Percentiles rank a stretch among this genome's conserved stretches.
Evolutionary conservation across 2,329 filamentous ascomycete genomes (phyloP).

Genomic region (Ophiostoma populinum): DNA sequence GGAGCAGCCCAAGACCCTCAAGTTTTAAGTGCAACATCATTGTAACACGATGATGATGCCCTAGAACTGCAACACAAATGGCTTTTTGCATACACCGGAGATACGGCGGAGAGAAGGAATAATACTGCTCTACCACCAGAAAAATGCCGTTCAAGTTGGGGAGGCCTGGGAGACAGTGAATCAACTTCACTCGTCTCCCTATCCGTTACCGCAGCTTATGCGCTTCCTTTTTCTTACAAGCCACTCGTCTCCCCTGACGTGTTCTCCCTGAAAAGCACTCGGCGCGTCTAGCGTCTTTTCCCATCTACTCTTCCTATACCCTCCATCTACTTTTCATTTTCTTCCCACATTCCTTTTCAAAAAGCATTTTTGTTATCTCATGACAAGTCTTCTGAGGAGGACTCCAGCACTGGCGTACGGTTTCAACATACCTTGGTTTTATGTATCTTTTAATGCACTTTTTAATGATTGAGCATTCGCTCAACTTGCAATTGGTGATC

Average conservation of each 20-base stretch:
- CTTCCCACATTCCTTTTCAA: neutral
- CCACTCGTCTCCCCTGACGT: neutral
- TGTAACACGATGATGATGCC: neutral
- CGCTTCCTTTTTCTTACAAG: constrained; percentile 1
- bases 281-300: neutral
- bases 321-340: neutral
- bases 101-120: neutral
- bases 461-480: constrained; percentile 1
- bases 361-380: constrained; percentile 11
- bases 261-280: neutral
- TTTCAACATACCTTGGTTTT: constrained; percentile 14
- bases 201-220: too few relatives aligned
- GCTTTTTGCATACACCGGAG: neutral
- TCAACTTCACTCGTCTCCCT: too few relatives aligned
- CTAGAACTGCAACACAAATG: constrained; percentile 1
- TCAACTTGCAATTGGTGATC: too few relatives aligned
- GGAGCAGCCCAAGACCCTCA: constrained; percentile 95
- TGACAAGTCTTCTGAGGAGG: constrained; percentile 1
- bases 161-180: too few relatives aligned
- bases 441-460: constrained; percentile 1
- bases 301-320: neutral
- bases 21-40: constrained; percentile 46
- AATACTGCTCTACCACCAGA: too few relatives aligned
- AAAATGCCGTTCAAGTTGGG: too few relatives aligned
- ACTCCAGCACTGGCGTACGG: constrained; percentile 13